Percentiles rank a stretch among this genome's conserved stretches.
Conservation (phyloP, 225 moss, liverwort and hornwort genomes). For the Sphagnum contortum region DNA sequence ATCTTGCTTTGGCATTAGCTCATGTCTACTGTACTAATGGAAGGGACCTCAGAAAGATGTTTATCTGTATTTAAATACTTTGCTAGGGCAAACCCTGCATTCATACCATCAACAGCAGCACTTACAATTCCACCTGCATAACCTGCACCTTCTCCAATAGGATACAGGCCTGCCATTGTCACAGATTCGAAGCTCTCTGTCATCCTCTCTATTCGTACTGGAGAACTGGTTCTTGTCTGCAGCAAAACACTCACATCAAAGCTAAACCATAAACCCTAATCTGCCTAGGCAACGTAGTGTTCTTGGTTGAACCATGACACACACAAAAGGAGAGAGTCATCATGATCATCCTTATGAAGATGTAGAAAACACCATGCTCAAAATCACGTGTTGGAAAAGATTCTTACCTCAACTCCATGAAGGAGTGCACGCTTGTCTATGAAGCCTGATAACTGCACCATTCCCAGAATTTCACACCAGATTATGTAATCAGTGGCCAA, state of each 20-base stretch:
- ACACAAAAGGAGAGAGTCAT: no score
- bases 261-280: background rate
- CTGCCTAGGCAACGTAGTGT: no score
- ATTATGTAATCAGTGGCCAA: no score
- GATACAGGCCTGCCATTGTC: conserved; percentile 66
- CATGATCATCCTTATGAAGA: no score
- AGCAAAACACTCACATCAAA: conserved; percentile 1
- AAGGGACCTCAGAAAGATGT: background rate
- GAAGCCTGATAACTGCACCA: conserved; percentile 79
- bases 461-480: background rate
- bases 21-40: background rate
- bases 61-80: conserved; percentile 35
- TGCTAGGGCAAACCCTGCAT: conserved; percentile 62
- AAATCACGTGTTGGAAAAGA: no score
- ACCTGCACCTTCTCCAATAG: conserved; percentile 95
- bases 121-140: conserved; percentile 97
- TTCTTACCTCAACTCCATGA: conserved; percentile 85
- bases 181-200: conserved; percentile 66
- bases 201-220: conserved; percentile 69
- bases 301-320: no score
- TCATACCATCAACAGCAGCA: conserved; percentile 97
- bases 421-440: conserved; percentile 69
- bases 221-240: conserved; percentile 93
- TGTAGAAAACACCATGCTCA: no score
- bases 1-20: no score